A percentile compares a stretch with the other conserved stretches of the same genome.
Evolutionary conservation across 2,329 filamentous ascomycete species (phyloP).

Genomic region (Mariannaea elegans): DNA sequence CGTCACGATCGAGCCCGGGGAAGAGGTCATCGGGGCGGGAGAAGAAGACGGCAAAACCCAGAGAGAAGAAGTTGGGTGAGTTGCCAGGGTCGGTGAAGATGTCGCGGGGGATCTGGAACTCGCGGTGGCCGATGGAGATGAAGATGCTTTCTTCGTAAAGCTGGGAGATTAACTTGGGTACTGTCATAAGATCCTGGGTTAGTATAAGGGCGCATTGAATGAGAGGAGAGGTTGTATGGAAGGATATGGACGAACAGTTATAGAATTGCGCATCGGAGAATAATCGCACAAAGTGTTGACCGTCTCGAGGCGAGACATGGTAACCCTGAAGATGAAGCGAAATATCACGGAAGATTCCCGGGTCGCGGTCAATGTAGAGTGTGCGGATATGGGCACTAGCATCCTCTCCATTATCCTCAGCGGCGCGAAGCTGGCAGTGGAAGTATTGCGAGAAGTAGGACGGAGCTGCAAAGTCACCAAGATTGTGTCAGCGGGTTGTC

Average conservation of each 20-base stretch:
- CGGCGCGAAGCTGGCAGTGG: slow-evolving; percentile 77
- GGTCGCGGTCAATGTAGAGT: slow-evolving; percentile 94
- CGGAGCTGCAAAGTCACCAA: slow-evolving; percentile 67
- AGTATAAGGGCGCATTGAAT: slow-evolving; percentile 2
- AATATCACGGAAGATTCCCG: slow-evolving; percentile 87
- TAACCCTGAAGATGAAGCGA: slow-evolving; percentile 92
- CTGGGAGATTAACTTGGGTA: slow-evolving; percentile 89
- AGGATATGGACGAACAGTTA: slow-evolving; percentile 66
- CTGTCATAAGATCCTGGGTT: slow-evolving; percentile 51
- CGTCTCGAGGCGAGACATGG: slow-evolving; percentile 82
- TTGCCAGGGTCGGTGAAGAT: slow-evolving; percentile 87
- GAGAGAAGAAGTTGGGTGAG: slow-evolving; percentile 93
- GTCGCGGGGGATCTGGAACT: slow-evolving; percentile 91
- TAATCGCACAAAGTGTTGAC: slow-evolving; percentile 87
- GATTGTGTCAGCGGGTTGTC: slow-evolving; percentile 22
- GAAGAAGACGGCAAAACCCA: slow-evolving; percentile 91
- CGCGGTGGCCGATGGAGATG: slow-evolving; percentile 85
- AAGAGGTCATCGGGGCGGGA: slow-evolving; percentile 82
- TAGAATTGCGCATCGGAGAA: slow-evolving; percentile 98
- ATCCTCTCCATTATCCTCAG: slow-evolving; percentile 67
- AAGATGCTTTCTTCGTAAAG: slow-evolving; percentile 93
- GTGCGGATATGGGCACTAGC: slow-evolving; percentile 69
- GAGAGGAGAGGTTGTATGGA: not conserved
- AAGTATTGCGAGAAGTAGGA: slow-evolving; percentile 98
- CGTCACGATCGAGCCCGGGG: slow-evolving; percentile 81